Evolutionary conservation across 352 stramenopile genomes (phyloP).

Genomic region (Pythium volutum): DNA sequence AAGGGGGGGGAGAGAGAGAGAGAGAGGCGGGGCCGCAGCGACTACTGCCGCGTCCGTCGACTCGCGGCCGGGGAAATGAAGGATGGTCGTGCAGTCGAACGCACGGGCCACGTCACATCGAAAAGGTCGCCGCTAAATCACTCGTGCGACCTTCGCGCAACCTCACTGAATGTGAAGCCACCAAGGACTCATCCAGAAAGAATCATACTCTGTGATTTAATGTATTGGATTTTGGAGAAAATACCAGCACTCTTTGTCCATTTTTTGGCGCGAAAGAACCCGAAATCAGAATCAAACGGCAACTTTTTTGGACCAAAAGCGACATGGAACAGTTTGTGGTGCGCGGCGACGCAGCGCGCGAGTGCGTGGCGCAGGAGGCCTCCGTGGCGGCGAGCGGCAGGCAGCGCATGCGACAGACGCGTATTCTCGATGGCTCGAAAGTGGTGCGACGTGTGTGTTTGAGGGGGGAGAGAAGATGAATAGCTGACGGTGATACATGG

Average conservation of each 20-base stretch:
- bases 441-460: conserved; percentile 30
- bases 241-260: conserved; percentile 18
- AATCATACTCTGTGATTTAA: not conserved
- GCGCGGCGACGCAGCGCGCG: conserved; percentile 39
- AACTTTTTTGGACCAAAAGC: not conserved
- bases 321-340: conserved; percentile 66
- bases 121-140: not conserved
- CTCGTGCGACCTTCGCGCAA: conserved; percentile 28
- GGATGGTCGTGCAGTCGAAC: not conserved
- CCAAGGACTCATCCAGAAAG: no score
- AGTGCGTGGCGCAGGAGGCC: conserved; percentile 21
- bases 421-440: conserved; percentile 65
- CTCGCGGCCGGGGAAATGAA: not conserved
- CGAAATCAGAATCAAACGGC: not conserved
- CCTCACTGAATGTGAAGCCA: conserved; percentile 1
- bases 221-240: not conserved
- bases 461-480: not conserved
- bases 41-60: conserved; percentile 18
- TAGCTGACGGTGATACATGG: not conserved
- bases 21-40: no score
- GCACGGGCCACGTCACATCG: conserved; percentile 20
- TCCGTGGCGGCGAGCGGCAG: conserved; percentile 12
- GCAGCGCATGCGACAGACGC: conserved; percentile 54
- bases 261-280: not conserved
- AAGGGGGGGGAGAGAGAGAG: no score